Conservation (phyloP, 2,329 filamentous ascomycete genomes). For the Fusarium tanahbumbuense region DNA sequence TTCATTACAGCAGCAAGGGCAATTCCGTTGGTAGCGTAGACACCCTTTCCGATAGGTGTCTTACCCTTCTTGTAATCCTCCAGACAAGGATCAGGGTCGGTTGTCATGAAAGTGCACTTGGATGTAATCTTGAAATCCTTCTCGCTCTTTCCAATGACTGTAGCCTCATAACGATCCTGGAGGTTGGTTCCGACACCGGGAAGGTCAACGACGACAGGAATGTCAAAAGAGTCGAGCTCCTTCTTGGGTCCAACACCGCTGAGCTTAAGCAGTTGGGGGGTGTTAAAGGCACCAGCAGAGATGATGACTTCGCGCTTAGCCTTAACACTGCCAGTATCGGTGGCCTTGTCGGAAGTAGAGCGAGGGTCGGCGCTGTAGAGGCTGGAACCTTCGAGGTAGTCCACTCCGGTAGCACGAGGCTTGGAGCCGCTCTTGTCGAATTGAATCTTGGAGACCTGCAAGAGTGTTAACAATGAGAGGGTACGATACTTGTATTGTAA, state of each 20-base stretch:
- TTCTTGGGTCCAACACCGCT: conserved; percentile 52
- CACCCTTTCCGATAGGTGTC: conserved; percentile 40
- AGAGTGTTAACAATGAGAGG: fast-evolving
- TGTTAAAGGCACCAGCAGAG: conserved; percentile 61
- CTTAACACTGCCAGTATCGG: conserved; percentile 8
- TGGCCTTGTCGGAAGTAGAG: conserved; percentile 18
- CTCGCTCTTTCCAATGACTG: conserved; percentile 35
- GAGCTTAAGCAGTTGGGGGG: conserved; percentile 63
- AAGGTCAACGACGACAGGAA: conserved; percentile 49
- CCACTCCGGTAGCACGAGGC: conserved; percentile 50
- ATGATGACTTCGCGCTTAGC: conserved; percentile 57
- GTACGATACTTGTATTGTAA: fast-evolving
- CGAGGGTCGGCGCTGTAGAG: conserved; percentile 45
- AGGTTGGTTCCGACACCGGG: conserved; percentile 70
- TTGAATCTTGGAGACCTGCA: conserved; percentile 50
- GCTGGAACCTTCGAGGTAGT: conserved; percentile 46
- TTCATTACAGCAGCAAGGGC: conserved; percentile 59
- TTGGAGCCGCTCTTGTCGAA: conserved; percentile 49
- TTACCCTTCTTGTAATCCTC: conserved; percentile 31
- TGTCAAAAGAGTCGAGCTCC: conserved; percentile 49
- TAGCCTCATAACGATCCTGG: conserved; percentile 63
- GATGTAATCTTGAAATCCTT: conserved; percentile 38
- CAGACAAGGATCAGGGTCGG: conserved; percentile 33
- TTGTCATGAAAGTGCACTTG: conserved; percentile 39
- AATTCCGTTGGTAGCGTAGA: conserved; percentile 61